Base-by-base conservation (phyloP, 176 grass and related monocot species). In the Luzula sylvatica region DNA sequence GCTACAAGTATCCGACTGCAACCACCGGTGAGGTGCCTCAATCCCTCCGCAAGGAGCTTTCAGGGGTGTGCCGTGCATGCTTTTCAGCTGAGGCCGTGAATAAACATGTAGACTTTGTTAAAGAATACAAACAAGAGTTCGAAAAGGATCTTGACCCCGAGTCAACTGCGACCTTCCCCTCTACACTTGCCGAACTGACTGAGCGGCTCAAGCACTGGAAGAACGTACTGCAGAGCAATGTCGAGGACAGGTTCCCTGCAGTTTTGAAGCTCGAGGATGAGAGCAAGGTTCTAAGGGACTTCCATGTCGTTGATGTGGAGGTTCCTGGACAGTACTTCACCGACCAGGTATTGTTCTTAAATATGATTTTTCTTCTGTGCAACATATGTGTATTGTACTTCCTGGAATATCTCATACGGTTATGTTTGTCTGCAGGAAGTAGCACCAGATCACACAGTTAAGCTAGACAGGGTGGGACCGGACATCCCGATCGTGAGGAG, bases 91-190 rank as follows among this genome's bases (percentile, higher is more conserved):
- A 98, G 78, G 92, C 92, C 71, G 85, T 98, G 58, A 98, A 86
- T 71, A 98, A 98, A 61, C 92, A 98, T 56, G 92, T 98, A 50
- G 92, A 98, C 73, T 98, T 98, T 83, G 92, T 98, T 50, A 89
- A 81, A 65, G 92, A 90, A 50, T 98, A 98, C 74, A 98, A 98
- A 70, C 77, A 82, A 55, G 92, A 98, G 20, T 98, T 98, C 64
- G 92, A 98, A 42, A 84, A 78, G 62, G 81, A 90, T 72, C 85
- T 98, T 74, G 92, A 98, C 52, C 92, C 92, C 40, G 92, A 98
- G 57, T 89, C 81, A 15, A 83, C 85, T 65, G 77, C 85, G 62
- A 98, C 92, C 45, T 98, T 98, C 48, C 92, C 92, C 1, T 75
- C 85, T 61, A 90, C 85, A 2, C 78, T 98, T 14, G 68, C 92